Conservation (phyloP, 306 rosid species). For the Gastrolobium villosum region DNA sequence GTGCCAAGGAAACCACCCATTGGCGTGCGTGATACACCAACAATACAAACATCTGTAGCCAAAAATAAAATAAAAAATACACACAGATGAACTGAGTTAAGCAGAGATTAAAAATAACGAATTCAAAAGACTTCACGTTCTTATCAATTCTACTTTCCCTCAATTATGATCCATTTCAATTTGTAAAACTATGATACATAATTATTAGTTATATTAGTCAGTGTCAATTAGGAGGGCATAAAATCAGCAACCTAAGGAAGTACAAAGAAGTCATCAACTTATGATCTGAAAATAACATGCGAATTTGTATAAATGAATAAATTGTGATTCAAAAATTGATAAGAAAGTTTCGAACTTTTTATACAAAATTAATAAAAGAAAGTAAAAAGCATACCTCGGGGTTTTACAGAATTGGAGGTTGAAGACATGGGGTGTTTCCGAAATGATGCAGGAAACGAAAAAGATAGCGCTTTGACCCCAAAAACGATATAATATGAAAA, state of each 20-base stretch:
- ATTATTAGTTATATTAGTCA: neutral
- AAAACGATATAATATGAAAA: neutral
- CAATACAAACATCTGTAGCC: conserved; percentile 85
- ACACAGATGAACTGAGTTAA: neutral
- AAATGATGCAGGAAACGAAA: conserved; percentile 22
- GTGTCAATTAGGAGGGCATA: neutral
- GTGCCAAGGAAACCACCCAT: conserved; percentile 86
- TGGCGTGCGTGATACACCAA: conserved; percentile 94
- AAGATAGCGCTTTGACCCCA: conserved; percentile 14
- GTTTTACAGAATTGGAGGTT: conserved; percentile 52
- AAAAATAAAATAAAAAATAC: neutral
- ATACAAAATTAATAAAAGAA: neutral
- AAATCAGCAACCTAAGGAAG: neutral
- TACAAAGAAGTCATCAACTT: neutral
- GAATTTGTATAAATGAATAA: conserved; percentile 8
- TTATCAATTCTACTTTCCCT: neutral
- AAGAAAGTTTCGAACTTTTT: neutral
- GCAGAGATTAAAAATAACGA: neutral
- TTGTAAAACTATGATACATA: conserved; percentile 1
- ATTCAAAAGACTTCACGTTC: neutral
- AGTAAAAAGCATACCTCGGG: conserved; percentile 65
- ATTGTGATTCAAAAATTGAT: neutral
- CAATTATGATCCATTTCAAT: neutral
- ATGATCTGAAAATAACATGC: conserved; percentile 11
- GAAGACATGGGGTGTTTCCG: conserved; percentile 65